Percentiles rank a stretch among this genome's conserved stretches.
These are phyloP conservation scores for Tremella fuciformis DNA, from an alignment of 768 basidiomycete species.

Conservation along the genomic window DNA sequence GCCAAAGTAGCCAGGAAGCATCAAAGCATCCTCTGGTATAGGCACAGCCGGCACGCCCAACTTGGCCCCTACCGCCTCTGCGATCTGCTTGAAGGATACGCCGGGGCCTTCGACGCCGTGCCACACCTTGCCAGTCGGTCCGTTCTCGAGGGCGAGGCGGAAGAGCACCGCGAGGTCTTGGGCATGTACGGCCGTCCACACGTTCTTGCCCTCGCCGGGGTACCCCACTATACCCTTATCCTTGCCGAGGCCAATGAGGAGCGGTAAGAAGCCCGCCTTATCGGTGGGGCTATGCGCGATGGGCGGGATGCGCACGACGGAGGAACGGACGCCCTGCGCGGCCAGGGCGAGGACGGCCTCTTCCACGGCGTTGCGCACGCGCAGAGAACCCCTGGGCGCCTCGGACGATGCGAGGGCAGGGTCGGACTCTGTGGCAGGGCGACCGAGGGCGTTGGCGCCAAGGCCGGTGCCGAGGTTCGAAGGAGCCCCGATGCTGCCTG, in stretches of 20 bases:
- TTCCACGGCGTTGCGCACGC: too few species aligned
- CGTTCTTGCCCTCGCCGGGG: constrained; percentile 14
- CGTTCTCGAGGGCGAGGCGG: constrained; percentile 35
- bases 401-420: too few species aligned
- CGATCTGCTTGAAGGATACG: constrained; percentile 15
- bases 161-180: constrained; percentile 32
- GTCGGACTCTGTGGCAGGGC: too few species aligned
- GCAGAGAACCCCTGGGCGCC: too few species aligned
- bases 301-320: constrained; percentile 23
- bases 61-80: constrained; percentile 18
- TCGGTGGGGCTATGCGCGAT: constrained; percentile 21
- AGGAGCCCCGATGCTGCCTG: too few species aligned
- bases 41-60: constrained; percentile 13
- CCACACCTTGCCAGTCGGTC: constrained; percentile 1
- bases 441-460: too few species aligned
- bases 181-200: constrained; percentile 33
- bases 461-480: too few species aligned
- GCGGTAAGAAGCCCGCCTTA: constrained; percentile 15
- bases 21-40: constrained; percentile 7
- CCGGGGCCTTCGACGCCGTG: constrained; percentile 18
- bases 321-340: constrained; percentile 17
- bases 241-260: constrained; percentile 17
- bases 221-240: constrained; percentile 17
- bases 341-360: too few species aligned
- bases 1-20: constrained; percentile 12